Evolutionary conservation across 177 flowering plant genomes (phyloP).

Genomic region (Vitis hybrid): DNA sequence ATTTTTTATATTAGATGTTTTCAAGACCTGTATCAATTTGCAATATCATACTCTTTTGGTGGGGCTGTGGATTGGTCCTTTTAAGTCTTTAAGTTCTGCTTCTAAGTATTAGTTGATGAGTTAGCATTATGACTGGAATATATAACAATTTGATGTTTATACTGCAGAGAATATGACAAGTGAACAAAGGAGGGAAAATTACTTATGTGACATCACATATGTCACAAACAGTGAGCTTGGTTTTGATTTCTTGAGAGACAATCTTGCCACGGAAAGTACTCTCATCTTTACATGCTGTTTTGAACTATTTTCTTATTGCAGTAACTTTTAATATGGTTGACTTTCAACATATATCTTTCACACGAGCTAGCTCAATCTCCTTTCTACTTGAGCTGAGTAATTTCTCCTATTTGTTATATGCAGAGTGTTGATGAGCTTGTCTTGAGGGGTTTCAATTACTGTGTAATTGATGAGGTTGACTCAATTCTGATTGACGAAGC

Average conservation of each 20-base stretch:
- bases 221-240: conserved; percentile 99
- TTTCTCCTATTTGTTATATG: conserved; percentile 20
- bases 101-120: background rate
- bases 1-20: no score
- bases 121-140: background rate
- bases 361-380: conserved; percentile 4
- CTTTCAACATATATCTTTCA: background rate
- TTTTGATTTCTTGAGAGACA: conserved; percentile 96
- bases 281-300: conserved; percentile 22
- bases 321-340: background rate
- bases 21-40: background rate
- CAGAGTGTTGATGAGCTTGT: conserved; percentile 98
- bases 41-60: background rate
- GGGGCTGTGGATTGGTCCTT: background rate
- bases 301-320: background rate
- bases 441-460: conserved; percentile 76
- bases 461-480: conserved; percentile 98
- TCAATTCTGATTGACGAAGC: conserved; percentile 99
- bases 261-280: conserved; percentile 99
- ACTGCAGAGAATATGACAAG: conserved; percentile 94
- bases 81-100: background rate
- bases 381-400: conserved; percentile 18
- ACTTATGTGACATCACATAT: conserved; percentile 90
- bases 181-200: conserved; percentile 90
- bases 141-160: conserved; percentile 17